phyloP scores from a whole-genome alignment of 257 asterid species.

The Solanum bukasovii region DNA sequence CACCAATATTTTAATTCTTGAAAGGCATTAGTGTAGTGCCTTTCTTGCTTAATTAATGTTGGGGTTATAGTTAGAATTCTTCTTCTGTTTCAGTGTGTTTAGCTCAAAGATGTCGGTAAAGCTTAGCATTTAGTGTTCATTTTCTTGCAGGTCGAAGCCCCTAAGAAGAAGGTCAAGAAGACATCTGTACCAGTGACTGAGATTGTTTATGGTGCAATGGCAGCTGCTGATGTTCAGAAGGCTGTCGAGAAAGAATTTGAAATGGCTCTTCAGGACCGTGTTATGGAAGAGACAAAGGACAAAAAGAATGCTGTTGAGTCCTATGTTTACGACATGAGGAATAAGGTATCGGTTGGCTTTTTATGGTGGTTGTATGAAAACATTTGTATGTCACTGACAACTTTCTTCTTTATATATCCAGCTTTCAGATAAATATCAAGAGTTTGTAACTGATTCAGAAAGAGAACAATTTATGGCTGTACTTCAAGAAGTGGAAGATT shows the following conservation, averaged over 20 bases:
- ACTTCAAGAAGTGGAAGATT: slow-evolving; percentile 92
- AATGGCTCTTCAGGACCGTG: slow-evolving; percentile 97
- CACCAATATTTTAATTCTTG: neutral
- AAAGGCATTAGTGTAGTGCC: neutral
- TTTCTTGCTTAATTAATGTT: neutral
- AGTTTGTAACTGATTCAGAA: slow-evolving; percentile 59
- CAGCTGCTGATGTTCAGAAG: slow-evolving; percentile 60
- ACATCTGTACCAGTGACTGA: slow-evolving; percentile 67
- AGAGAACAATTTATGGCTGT: slow-evolving; percentile 53
- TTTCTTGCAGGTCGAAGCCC: slow-evolving; percentile 35
- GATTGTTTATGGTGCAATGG: slow-evolving; percentile 62
- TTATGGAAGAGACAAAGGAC: slow-evolving; percentile 98
- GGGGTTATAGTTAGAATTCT: neutral
- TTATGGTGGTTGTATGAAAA: neutral
- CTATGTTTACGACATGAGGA: slow-evolving; percentile 87
- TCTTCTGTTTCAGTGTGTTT: neutral
- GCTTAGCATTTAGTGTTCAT: neutral
- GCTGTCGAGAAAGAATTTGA: slow-evolving; percentile 91
- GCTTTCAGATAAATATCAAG: slow-evolving; percentile 71
- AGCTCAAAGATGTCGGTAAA: neutral
- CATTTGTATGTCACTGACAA: neutral
- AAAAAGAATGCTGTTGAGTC: slow-evolving; percentile 96
- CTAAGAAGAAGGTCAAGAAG: slow-evolving; percentile 87
- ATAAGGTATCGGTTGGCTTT: slow-evolving; percentile 40
- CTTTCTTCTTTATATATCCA: slow-evolving; percentile 15